Conservation (phyloP, 2,329 filamentous ascomycete genomes). For the Penicillium olsonii region DNA sequence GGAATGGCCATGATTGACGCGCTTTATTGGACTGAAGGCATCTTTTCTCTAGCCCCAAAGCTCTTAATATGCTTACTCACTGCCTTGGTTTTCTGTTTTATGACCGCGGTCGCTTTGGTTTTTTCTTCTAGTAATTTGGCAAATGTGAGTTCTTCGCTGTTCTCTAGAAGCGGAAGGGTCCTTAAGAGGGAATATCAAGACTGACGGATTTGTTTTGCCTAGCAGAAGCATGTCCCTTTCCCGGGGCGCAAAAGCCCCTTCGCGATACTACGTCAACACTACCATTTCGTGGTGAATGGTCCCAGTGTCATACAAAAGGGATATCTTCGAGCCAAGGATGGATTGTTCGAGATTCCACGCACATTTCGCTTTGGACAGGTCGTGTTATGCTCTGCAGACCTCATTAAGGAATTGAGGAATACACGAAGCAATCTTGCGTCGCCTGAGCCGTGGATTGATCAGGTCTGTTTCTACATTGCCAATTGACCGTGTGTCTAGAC, state of each 20-base stretch:
- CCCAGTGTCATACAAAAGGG: constrained; percentile 19
- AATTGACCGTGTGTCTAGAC: background rate
- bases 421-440: constrained; percentile 15
- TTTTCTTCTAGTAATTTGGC: constrained; percentile 13
- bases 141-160: constrained; percentile 16
- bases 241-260: constrained; percentile 2
- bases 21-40: background rate
- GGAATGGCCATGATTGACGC: background rate
- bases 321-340: constrained; percentile 15
- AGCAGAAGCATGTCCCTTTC: constrained; percentile 13
- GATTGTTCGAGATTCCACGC: constrained; percentile 25
- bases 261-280: constrained; percentile 21
- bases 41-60: background rate
- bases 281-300: constrained; percentile 21
- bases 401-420: constrained; percentile 23
- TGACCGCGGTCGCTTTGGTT: constrained; percentile 5
- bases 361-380: constrained; percentile 24
- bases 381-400: constrained; percentile 19
- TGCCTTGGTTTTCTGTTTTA: background rate
- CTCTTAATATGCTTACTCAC: background rate
- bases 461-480: constrained; percentile 9
- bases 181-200: background rate
- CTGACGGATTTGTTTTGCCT: background rate
- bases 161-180: background rate
- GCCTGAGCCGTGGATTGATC: constrained; percentile 26